phyloP scores from a whole-genome alignment of 1,139 yeast genomes.

The Suhomyces atakaporum region DNA sequence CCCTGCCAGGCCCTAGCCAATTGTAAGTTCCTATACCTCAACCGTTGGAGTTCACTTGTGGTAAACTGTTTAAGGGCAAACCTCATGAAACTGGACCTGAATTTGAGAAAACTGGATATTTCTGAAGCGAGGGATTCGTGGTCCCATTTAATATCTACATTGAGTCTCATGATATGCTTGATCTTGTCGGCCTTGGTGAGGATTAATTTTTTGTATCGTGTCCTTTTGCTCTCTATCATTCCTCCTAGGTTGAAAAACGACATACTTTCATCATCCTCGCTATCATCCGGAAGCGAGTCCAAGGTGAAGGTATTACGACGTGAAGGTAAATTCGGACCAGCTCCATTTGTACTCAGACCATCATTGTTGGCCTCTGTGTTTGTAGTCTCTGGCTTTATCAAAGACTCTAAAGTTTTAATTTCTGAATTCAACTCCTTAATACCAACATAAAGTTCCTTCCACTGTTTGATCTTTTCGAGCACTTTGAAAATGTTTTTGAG shows the following conservation, averaged over 20 bases:
- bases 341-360: too few species aligned
- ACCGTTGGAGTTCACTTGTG: conserved; percentile 11
- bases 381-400: too few species aligned
- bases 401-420: conserved; percentile 28
- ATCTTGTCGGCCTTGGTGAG: conserved; percentile 36
- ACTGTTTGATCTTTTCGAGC: conserved; percentile 41
- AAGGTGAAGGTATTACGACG: conserved; percentile 14
- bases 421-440: conserved; percentile 36
- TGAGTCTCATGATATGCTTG: conserved; percentile 35
- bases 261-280: conserved; percentile 16
- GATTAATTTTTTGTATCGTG: conserved; percentile 36
- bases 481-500: conserved; percentile 40
- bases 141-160: conserved; percentile 41
- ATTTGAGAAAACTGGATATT: conserved; percentile 56
- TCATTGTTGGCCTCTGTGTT: too few species aligned
- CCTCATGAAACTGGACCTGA: conserved; percentile 44
- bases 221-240: conserved; percentile 37
- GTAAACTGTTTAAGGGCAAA: conserved; percentile 39
- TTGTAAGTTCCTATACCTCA: conserved; percentile 6
- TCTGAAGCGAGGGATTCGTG: conserved; percentile 68
- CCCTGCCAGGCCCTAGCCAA: conserved; percentile 5
- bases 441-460: conserved; percentile 50
- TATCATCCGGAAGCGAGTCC: conserved; percentile 10
- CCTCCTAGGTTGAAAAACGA: conserved; percentile 36
- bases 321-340: conserved; percentile 1